phyloP scores from a whole-genome alignment of 371 early-diverging fungal species.

The Mucor sp. region DNA sequence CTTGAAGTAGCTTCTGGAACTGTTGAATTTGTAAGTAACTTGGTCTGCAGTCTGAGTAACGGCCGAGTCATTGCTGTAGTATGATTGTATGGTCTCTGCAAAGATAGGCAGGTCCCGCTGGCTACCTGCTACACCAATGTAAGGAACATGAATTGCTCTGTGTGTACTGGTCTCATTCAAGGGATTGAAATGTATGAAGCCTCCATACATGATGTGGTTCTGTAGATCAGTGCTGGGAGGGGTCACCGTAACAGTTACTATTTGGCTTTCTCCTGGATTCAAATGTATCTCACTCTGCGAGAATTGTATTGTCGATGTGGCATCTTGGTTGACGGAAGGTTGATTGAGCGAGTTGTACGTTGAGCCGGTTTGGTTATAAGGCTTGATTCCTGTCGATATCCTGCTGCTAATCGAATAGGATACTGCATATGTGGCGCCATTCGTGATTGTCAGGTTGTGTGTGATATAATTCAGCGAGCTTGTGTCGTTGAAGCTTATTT shows the following conservation, averaged over 20 bases:
- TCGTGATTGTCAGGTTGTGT: constrained; percentile 50
- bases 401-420: constrained; percentile 49
- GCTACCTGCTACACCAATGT: constrained; percentile 52
- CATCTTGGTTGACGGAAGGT: constrained; percentile 20
- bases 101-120: constrained; percentile 30
- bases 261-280: constrained; percentile 54
- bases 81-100: not conserved
- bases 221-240: constrained; percentile 35
- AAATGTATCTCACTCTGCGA: constrained; percentile 62
- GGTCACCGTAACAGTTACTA: constrained; percentile 35
- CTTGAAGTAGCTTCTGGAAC: not conserved
- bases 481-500: constrained; percentile 68
- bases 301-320: constrained; percentile 59
- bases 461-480: constrained; percentile 22
- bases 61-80: not conserved
- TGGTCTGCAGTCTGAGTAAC: not conserved
- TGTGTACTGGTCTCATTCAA: not conserved
- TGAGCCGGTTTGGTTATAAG: constrained; percentile 23
- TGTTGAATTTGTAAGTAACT: not conserved
- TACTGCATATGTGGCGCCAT: constrained; percentile 47
- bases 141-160: constrained; percentile 43
- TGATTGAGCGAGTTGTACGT: constrained; percentile 13
- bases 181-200: constrained; percentile 24
- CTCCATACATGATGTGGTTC: constrained; percentile 34
- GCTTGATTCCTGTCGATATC: constrained; percentile 31